Conservation (phyloP, 345 rosid genomes). For the Citrus glauca region DNA sequence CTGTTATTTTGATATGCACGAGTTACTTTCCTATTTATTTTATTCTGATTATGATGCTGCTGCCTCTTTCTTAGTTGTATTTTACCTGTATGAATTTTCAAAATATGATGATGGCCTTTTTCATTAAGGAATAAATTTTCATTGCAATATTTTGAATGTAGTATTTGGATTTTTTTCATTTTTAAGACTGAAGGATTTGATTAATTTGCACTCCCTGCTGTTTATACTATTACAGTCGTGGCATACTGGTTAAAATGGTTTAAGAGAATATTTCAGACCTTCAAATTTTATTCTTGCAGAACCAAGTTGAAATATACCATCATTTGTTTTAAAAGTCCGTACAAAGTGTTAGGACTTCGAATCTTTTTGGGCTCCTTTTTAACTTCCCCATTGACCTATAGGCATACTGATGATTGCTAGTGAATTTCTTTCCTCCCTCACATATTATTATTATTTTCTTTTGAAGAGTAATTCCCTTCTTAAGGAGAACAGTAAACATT, state of each 20-base stretch:
- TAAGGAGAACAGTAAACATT: not conserved
- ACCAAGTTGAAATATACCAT: not conserved
- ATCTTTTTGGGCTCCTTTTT: not conserved
- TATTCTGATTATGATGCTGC: not conserved
- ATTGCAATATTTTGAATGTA: not conserved
- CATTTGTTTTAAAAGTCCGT: not conserved
- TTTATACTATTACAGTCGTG: not conserved
- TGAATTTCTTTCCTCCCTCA: not conserved
- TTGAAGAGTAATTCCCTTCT: not conserved
- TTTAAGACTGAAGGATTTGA: not conserved
- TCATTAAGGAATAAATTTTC: not conserved
- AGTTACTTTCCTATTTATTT: not conserved
- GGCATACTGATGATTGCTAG: not conserved
- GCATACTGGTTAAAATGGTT: not conserved
- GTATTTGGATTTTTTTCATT: not conserved
- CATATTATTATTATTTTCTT: not conserved
- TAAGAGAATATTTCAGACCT: not conserved
- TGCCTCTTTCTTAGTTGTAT: not conserved
- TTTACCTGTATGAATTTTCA: not conserved
- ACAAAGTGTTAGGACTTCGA: not conserved
- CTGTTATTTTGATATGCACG: not conserved
- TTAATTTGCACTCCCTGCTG: not conserved
- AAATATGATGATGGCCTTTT: not conserved
- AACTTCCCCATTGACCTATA: not conserved
- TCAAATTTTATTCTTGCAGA: not conserved